These are phyloP conservation scores for Penicillium sp. DNA, from an alignment of 2,329 filamentous ascomycete species.

Conservation along the genomic window DNA sequence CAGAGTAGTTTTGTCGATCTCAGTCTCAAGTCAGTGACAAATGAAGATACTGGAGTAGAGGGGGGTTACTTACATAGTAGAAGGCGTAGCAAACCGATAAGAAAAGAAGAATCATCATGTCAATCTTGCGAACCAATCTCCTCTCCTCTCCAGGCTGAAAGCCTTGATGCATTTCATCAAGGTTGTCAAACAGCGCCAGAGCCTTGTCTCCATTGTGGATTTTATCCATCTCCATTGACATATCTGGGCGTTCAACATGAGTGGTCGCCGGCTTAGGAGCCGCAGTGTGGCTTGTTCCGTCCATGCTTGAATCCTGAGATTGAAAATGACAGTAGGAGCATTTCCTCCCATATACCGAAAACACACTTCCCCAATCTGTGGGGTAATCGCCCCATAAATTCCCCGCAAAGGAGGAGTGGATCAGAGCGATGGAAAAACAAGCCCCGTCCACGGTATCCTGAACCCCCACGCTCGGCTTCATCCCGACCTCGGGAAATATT, in stretches of 20 bases:
- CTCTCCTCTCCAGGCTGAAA: slow-evolving; percentile 48
- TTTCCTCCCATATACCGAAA: too few species aligned
- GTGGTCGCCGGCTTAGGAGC: neutral
- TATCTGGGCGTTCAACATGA: slow-evolving; percentile 4
- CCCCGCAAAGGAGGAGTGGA: neutral
- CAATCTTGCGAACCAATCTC: slow-evolving; percentile 53
- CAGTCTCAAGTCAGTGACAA: neutral
- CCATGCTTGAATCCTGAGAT: neutral
- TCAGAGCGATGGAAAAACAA: neutral
- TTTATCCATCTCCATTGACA: slow-evolving; percentile 17
- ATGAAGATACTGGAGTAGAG: neutral
- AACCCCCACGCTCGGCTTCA: neutral
- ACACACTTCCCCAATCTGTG: neutral
- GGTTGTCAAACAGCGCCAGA: slow-evolving; percentile 47
- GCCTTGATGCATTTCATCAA: slow-evolving; percentile 44
- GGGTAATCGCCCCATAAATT: neutral
- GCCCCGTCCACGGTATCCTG: neutral
- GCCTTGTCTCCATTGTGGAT: slow-evolving; percentile 48
- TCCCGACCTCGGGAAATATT: neutral
- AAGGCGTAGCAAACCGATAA: slow-evolving; percentile 53
- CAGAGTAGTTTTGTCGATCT: slow-evolving; percentile 30
- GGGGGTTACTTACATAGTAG: slow-evolving; percentile 33
- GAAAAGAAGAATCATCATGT: slow-evolving; percentile 56
- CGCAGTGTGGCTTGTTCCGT: neutral
- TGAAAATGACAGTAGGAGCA: too few species aligned